A percentile compares a stretch with the other conserved stretches of the same genome.
These are phyloP conservation scores for Chaetothyriales sp. DNA, from an alignment of 2,329 filamentous ascomycete genomes.

Conservation along the genomic window DNA sequence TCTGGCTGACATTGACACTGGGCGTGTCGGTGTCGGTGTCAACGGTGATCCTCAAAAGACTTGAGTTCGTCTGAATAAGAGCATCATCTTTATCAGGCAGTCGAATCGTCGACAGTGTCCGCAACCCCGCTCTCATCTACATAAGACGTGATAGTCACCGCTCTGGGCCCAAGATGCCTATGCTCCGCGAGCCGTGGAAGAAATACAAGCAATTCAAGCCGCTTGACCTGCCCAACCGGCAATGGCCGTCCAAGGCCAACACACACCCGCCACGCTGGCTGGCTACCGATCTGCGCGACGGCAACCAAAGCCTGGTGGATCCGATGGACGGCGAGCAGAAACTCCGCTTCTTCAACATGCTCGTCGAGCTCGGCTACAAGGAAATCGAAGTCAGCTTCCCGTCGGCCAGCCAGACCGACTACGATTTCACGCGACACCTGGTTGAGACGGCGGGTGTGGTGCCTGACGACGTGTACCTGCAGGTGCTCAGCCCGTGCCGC, in stretches of 20 bases:
- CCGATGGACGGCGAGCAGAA: conserved; percentile 97
- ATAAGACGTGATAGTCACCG: too few species aligned
- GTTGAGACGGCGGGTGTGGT: conserved; percentile 71
- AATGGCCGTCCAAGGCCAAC: conserved; percentile 72
- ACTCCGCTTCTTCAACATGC: conserved; percentile 88
- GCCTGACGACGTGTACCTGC: conserved; percentile 80
- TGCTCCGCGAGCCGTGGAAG: conserved; percentile 36
- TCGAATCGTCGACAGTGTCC: too few species aligned
- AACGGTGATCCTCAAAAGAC: too few species aligned
- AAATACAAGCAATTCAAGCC: conserved; percentile 36
- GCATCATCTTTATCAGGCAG: too few species aligned
- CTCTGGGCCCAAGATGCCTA: not conserved
- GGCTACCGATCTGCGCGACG: conserved; percentile 76
- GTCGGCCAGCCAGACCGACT: conserved; percentile 87
- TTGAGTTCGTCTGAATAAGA: not conserved
- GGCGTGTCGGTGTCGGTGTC: too few species aligned
- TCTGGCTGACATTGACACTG: too few species aligned
- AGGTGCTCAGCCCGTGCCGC: conserved; percentile 84
- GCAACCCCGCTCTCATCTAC: too few species aligned
- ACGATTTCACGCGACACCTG: conserved; percentile 79
- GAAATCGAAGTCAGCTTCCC: conserved; percentile 96
- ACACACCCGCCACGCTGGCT: conserved; percentile 84
- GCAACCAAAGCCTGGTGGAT: conserved; percentile 84
- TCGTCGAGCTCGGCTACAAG: conserved; percentile 84
- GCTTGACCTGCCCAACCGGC: conserved; percentile 36